Evolutionary conservation across 495 filamentous ascomycete genomes (phyloP).

Genomic region (Aspergillus mulundensis): DNA sequence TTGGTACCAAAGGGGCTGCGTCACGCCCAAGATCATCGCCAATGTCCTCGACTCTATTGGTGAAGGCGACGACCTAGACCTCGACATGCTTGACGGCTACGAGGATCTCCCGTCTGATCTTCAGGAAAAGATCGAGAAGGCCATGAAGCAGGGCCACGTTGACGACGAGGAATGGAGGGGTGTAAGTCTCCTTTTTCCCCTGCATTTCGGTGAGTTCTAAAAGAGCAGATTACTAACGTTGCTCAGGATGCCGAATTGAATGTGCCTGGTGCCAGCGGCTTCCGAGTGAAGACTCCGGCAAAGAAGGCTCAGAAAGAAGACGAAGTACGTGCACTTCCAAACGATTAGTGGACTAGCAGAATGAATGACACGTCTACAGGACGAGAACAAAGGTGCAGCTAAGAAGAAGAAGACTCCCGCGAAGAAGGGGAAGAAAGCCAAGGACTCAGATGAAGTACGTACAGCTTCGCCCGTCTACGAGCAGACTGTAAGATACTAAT

Average conservation of each 20-base stretch:
- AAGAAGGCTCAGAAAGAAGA: constrained; percentile 37
- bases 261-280: constrained; percentile 60
- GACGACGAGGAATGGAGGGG: constrained; percentile 75
- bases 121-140: constrained; percentile 59
- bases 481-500: constrained; percentile 14
- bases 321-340: not conserved
- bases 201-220: not conserved
- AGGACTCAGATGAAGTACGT: not conserved
- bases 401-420: constrained; percentile 25
- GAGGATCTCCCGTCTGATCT: constrained; percentile 62
- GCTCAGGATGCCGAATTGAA: constrained; percentile 64
- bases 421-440: constrained; percentile 15
- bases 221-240: not conserved
- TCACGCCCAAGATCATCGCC: constrained; percentile 58
- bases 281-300: constrained; percentile 41
- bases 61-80: constrained; percentile 30
- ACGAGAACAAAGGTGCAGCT: constrained; percentile 27
- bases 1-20: constrained; percentile 64
- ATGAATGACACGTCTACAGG: constrained; percentile 17
- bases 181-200: constrained; percentile 46
- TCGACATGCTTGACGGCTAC: constrained; percentile 59
- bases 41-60: constrained; percentile 49
- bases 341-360: not conserved
- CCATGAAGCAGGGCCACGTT: constrained; percentile 66
- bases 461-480: not conserved